These are phyloP conservation scores for Bremia lactucae DNA, from an alignment of 352 stramenopile species.

Conservation along the genomic window DNA sequence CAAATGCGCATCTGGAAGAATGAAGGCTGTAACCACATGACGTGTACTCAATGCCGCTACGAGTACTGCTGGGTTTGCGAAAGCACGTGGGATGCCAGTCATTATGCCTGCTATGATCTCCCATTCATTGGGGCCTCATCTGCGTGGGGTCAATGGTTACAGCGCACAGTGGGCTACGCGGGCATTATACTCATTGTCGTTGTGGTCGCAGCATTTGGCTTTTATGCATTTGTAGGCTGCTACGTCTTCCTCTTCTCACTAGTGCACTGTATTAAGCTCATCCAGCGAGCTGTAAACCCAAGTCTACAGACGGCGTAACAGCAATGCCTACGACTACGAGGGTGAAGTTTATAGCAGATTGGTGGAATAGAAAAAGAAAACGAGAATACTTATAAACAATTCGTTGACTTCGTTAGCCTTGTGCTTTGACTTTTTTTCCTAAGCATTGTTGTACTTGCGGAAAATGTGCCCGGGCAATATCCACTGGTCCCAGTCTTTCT, in stretches of 20 bases:
- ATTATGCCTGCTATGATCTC: slow-evolving; percentile 66
- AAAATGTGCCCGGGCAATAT: slow-evolving; percentile 71
- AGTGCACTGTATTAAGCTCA: slow-evolving; percentile 13
- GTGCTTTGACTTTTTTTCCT: background rate
- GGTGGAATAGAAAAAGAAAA: too few relatives aligned
- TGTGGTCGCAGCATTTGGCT: slow-evolving; percentile 44
- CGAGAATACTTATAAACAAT: background rate
- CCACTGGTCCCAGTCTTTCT: slow-evolving; percentile 82
- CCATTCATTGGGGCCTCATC: slow-evolving; percentile 28
- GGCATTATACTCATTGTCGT: slow-evolving; percentile 38
- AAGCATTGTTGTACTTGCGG: slow-evolving; percentile 43
- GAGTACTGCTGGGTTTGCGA: slow-evolving; percentile 71
- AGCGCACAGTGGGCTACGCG: slow-evolving; percentile 34
- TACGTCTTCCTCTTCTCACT: slow-evolving; percentile 25
- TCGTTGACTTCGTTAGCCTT: background rate
- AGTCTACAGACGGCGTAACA: too few relatives aligned
- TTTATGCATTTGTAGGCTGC: slow-evolving; percentile 37
- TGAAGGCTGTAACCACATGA: slow-evolving; percentile 69
- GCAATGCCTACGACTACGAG: too few relatives aligned
- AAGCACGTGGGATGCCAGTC: slow-evolving; percentile 38
- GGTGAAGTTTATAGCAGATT: too few relatives aligned
- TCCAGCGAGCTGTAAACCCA: background rate
- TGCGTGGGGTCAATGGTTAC: slow-evolving; percentile 23
- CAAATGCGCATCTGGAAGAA: slow-evolving; percentile 70
- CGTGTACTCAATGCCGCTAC: slow-evolving; percentile 44